Base-by-base conservation (phyloP, 768 basidiomycete genomes). In the Psilocybe cubensis region DNA sequence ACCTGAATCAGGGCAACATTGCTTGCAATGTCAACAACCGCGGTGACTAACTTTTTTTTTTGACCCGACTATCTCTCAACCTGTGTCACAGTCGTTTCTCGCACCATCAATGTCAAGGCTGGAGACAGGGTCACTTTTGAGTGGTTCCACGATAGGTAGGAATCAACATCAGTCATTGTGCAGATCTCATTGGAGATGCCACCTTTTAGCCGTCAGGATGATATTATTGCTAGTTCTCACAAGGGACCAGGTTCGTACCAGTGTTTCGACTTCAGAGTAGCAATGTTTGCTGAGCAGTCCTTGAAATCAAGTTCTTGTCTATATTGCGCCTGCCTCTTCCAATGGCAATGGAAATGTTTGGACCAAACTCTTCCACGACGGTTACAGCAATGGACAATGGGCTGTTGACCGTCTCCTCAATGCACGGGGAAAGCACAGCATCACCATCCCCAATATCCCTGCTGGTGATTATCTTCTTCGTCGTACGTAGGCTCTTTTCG, bases 211-310 rank as follows among this genome's bases (percentile, higher is more conserved):
- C 74, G 74, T 31, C 61, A 66, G 48, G 74, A 75, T 52, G 72
- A 75, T 62, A 75, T 75, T 53, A 75, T 75, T 55, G 72, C 67
- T 18, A 42, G 60, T 20, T 74, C 74, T 21, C 74, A 75, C 56
- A 64, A 74, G 31, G 74, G 74, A 9, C 74, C 74, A 27, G 61
- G 71, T 72, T 60, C 17, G 63, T 54, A 24, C 28, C 38, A 35
- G 17, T 4, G 5, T 3, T 17, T 38, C 14, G 17, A n/a, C 55
- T 24, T 12, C 6, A 23, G 38, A 5, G 17, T 23, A 14, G 45
- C n/a, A 12, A 28, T 38, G 21, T 29, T 25, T 33, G 47, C 28
- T 42, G 21, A 57, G 4, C 5, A 33, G 52, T 40, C 21, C 10
- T 18, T 12, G 3, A n/a, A 24, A 20, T 42, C 5, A 25, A 73